Evolutionary conservation across 2,329 filamentous ascomycete species (phyloP), one percentile per base, ranked within the genome.

Genomic region (Aaosphaeria arxii): DNA sequence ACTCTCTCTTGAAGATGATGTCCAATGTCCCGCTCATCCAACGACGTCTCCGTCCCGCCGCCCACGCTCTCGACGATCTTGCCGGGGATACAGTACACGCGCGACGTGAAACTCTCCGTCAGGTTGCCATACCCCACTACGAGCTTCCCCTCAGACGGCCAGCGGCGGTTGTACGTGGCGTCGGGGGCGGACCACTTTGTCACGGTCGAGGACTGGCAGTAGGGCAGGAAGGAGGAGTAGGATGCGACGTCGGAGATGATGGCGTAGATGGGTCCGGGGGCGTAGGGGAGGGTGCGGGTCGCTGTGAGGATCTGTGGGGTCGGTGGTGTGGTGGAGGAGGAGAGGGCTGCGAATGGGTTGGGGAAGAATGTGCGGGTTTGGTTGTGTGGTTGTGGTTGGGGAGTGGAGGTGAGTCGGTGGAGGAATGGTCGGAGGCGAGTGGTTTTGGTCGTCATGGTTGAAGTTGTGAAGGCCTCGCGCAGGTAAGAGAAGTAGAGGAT

Each of bases 161-260:
- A 88, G 40, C 71, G 73, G 39, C 76, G 77, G 30, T 73, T 72
- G 44, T 76, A 61, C 41, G 50, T 5, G 50, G 72, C 51, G 62
- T 82, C 76, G 6, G 82, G 76, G 9, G 67, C 46, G 5, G 88
- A 86, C 81, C 87, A 90, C 49, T 79, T 77, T 1, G 90, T 96
- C 38, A 97, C 90, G 51, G 78, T 80, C 35, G 88, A 91, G 41
- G 77, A 77, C 40, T 83, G 81, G 74, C 92, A 95, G 80, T 95
- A 96, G 7, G 94, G 94, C n/a, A 99, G 83, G 77, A 97, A 99
- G 56, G 77, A 70, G 35, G 80, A 77, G 81, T 99, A 99, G 54
- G 54, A 58, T 70, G 89, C 83, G 55, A 99, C 85, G 71, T 96
- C 90, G 73, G 91, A 85, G 69, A 99, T 91, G 46, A 96, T 81